These are phyloP conservation scores for Saccharomyces hybrid DNA, from an alignment of 1,139 yeast species.

Conservation along the genomic window DNA sequence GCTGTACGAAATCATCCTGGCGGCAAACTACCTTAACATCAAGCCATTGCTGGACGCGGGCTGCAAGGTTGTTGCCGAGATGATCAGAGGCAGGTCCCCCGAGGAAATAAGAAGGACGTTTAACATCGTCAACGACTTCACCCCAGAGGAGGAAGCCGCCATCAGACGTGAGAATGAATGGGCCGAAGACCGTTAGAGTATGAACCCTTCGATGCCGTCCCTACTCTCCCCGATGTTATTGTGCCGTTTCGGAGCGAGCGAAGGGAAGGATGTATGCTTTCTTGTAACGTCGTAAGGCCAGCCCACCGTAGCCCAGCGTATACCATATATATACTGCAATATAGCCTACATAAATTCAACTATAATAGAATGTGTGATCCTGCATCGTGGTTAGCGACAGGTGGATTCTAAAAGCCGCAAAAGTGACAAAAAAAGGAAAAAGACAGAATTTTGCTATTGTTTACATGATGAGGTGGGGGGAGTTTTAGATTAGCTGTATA, in stretches of 20 bases:
- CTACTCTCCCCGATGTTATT: not conserved
- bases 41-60: constrained; percentile 91
- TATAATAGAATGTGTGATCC: not conserved
- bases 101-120: constrained; percentile 95
- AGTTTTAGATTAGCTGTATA: not conserved
- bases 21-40: constrained; percentile 92
- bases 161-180: constrained; percentile 96
- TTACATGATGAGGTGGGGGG: not conserved
- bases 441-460: not conserved
- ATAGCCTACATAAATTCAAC: not conserved
- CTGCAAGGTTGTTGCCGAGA: constrained; percentile 95
- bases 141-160: constrained; percentile 98
- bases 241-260: not conserved
- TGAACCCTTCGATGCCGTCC: not conserved
- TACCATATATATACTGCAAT: not conserved
- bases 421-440: not conserved
- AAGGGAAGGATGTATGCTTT: not conserved
- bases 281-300: not conserved
- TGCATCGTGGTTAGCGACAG: not conserved
- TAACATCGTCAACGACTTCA: constrained; percentile 91
- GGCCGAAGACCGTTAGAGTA: constrained; percentile 85
- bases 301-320: not conserved
- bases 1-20: constrained; percentile 92
- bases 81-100: constrained; percentile 93
- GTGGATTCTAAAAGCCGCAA: not conserved